Base-by-base conservation (phyloP, 495 filamentous ascomycete genomes). In the Melanomma pulvis-pyrius region DNA sequence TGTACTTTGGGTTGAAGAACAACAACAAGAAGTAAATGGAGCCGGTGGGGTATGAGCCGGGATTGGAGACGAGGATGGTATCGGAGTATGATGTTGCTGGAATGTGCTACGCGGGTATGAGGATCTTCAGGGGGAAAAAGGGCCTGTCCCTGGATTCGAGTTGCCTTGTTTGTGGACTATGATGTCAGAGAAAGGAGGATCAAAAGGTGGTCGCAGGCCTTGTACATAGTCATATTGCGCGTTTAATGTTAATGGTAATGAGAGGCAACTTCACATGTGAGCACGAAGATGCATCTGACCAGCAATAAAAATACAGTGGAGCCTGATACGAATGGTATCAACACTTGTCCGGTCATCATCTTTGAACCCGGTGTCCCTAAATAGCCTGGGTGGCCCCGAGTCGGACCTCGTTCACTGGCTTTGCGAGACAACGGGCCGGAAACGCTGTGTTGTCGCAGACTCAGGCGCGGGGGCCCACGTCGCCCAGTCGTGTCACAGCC, bases 1-100 rank as follows among this genome's bases (percentile, higher is more conserved):
- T 79, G 44, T 77, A 75, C 62, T 78, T 79, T 67, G 77, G 77
- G 24, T 44, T 77, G 73, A 59, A 59, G 49, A 73, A 68, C 17
- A 26, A 57, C 12, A 13, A 34, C 53, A 19, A 22, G 2, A 24
- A 36, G 34, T 57, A 57, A 30, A 56, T 9, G 32, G 32, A n/a
- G n/a, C n/a, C n/a, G n/a, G n/a, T n/a, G n/a, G n/a, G n/a, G n/a
- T n/a, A n/a, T n/a, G n/a, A n/a, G n/a, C n/a, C n/a, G n/a, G n/a
- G n/a, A n/a, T n/a, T n/a, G n/a, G n/a, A n/a, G n/a, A n/a, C n/a
- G n/a, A n/a, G n/a, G n/a, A n/a, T n/a, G n/a, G n/a, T n/a, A n/a
- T n/a, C n/a, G n/a, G n/a, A n/a, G n/a, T n/a, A n/a, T n/a, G n/a
- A n/a, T n/a, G n/a, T n/a, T 29, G 25, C 29, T 4, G 50, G 25